A percentile compares a stretch with the other conserved stretches of the same genome.
Conservation (phyloP, 805 yeast species). For the Candida glaebosa region DNA sequence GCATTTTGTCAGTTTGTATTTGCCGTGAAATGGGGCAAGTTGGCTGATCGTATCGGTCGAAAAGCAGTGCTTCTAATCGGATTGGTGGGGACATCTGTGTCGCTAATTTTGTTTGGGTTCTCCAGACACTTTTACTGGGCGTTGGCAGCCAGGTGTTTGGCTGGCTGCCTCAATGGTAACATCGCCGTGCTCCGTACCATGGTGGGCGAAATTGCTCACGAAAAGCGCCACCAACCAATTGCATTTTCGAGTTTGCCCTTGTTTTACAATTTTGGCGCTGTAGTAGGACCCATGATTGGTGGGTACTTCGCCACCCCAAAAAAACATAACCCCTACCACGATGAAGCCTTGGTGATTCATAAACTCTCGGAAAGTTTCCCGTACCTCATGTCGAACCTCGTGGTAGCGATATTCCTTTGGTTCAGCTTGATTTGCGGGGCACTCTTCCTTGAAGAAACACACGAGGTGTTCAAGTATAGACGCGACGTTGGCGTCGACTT, state of each 20-base stretch:
- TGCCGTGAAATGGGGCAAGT: slow-evolving; percentile 27
- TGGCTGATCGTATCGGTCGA: slow-evolving; percentile 27
- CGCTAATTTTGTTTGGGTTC: slow-evolving; percentile 26
- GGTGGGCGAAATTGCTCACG: slow-evolving; percentile 30
- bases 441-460: slow-evolving; percentile 34
- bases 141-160: slow-evolving; percentile 21
- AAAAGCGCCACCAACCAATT: slow-evolving; percentile 26
- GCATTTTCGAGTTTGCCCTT: slow-evolving; percentile 30
- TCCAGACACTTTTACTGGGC: slow-evolving; percentile 24
- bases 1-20: slow-evolving; percentile 21
- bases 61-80: slow-evolving; percentile 25
- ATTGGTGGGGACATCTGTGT: slow-evolving; percentile 21
- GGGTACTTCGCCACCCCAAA: slow-evolving; percentile 29
- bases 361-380: slow-evolving; percentile 25
- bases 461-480: slow-evolving; percentile 15
- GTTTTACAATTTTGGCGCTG: slow-evolving; percentile 29
- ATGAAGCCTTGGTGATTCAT: background rate
- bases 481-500: slow-evolving; percentile 27
- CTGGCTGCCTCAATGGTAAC: slow-evolving; percentile 30
- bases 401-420: slow-evolving; percentile 24
- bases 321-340: slow-evolving; percentile 13
- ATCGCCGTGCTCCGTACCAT: slow-evolving; percentile 29
- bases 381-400: slow-evolving; percentile 32
- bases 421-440: slow-evolving; percentile 22
- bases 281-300: slow-evolving; percentile 31